phyloP scores from a whole-genome alignment of 495 filamentous ascomycete species.

The Tetracladium setigerum region DNA sequence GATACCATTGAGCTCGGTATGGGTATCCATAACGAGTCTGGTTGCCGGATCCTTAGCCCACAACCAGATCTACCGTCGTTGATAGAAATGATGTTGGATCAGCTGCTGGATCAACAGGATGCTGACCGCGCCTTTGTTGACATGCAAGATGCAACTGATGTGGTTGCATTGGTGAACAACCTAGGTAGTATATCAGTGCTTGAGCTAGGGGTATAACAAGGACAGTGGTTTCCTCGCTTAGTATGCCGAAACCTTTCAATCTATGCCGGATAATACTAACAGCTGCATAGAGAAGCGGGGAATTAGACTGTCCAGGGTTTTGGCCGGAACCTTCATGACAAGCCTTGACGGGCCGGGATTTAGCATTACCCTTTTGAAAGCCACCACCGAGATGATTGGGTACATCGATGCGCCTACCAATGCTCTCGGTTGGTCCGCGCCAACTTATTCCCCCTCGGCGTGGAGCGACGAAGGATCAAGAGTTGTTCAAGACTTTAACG shows the following conservation, averaged over 20 bases:
- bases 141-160: conserved; percentile 43
- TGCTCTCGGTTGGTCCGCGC: conserved; percentile 58
- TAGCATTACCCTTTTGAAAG: conserved; percentile 71
- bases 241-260: conserved; percentile 32
- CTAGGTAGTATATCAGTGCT: conserved; percentile 80
- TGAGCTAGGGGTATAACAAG: conserved; percentile 79
- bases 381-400: conserved; percentile 41
- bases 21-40: conserved; percentile 95
- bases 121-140: conserved; percentile 56
- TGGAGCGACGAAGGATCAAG: conserved; percentile 20
- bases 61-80: conserved; percentile 54
- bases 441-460: conserved; percentile 24
- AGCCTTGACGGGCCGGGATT: conserved; percentile 88
- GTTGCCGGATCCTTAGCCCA: conserved; percentile 32
- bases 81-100: conserved; percentile 66
- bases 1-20: conserved; percentile 88
- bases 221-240: conserved; percentile 69
- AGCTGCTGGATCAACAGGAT: conserved; percentile 58
- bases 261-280: not conserved
- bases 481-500: conserved; percentile 42
- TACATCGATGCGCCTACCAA: conserved; percentile 63
- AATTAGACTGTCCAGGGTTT: conserved; percentile 49
- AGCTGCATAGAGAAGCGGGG: not conserved
- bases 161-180: conserved; percentile 81
- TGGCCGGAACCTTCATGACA: conserved; percentile 65